Base-by-base conservation (phyloP, 257 asterid genomes). In the Nicotiana obtusifolia region DNA sequence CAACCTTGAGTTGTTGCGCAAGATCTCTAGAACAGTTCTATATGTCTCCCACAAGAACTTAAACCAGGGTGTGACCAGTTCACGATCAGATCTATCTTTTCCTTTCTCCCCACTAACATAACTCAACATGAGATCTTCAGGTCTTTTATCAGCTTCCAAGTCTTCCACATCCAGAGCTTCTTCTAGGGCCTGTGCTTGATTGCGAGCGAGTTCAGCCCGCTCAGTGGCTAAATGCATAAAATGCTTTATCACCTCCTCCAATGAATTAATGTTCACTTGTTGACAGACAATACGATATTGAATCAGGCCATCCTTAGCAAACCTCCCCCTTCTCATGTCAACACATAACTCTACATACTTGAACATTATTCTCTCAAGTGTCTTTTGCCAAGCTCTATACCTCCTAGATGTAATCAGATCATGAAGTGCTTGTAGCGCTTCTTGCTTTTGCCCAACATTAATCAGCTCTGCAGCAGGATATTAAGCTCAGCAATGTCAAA, bases 71-170 rank as follows among this genome's bases (percentile, higher is more conserved):
- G 88, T 87, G 41, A 87, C 88, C 24, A 85, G 87, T 65, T 87
- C 88, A 49, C 90, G 87, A 69, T 87, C 88, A 85, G 90, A 87
- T 53, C 88, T 81, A 17, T 87, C 88, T 60, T 87, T 87, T 80
- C 85, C 87, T 52, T 87, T 87, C 67, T 85, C 87, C 11, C 88
- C 88, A 80, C 88, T 87, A 44, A 85, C 90, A 81, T 81, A 87
- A 81, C 90, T 85, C 81, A 87, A 26, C 88, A 87, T 87, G 57
- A 87, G 85, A 85, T 87, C 90, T 82, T 87, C 90, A 19, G 90
- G 90, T 69, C 87, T 85, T 60, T 78, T 87, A 80, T 87, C 88
- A 19, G 88, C 90, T 81, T 87, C 90, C 33, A 87, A 78, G 73
- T 85, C 90, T 75, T 85, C 88, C 41, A 87, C 86, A 83, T 87